Conservation (phyloP, 1,284 basidiomycete genomes). For the Neotropicomus parvogracilis region DNA sequence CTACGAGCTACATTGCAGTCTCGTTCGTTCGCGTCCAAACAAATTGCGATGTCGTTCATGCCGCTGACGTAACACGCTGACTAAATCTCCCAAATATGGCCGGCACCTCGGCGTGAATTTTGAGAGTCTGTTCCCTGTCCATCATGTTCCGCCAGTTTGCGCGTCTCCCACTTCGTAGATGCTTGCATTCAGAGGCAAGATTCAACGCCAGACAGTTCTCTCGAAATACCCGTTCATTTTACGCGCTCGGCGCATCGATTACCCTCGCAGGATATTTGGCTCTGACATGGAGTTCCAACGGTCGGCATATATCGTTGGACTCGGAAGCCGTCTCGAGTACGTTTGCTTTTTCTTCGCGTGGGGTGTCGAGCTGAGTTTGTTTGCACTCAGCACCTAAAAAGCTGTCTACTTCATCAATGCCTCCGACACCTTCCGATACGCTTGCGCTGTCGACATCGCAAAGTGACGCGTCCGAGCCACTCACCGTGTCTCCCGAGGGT, state of each 20-base stretch:
- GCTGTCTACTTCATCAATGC: conserved; percentile 6
- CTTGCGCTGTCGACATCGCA: conserved; percentile 2
- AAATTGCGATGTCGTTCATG: too few species aligned
- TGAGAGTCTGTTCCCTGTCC: conserved; percentile 8
- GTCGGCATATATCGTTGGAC: conserved; percentile 28
- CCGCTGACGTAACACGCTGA: conserved; percentile 21
- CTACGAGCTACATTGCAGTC: too few species aligned
- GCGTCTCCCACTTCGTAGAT: conserved; percentile 31
- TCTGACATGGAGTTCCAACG: conserved; percentile 26
- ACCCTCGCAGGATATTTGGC: conserved; percentile 28
- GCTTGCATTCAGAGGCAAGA: conserved; percentile 27
- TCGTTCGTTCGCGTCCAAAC: too few species aligned
- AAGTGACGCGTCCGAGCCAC: conserved; percentile 6
- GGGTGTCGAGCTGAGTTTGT: not conserved
- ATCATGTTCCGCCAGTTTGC: conserved; percentile 39
- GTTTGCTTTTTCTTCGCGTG: conserved; percentile 6
- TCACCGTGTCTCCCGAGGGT: not conserved
- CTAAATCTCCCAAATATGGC: conserved; percentile 13
- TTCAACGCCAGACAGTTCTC: conserved; percentile 11
- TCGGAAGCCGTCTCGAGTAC: conserved; percentile 26
- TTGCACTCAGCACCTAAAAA: conserved; percentile 15
- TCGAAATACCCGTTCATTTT: conserved; percentile 22
- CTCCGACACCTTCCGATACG: conserved; percentile 14
- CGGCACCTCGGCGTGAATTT: conserved; percentile 24
- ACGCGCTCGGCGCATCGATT: conserved; percentile 29